Conservation (phyloP, 805 yeast genomes). For the Ogataea allantospora region DNA sequence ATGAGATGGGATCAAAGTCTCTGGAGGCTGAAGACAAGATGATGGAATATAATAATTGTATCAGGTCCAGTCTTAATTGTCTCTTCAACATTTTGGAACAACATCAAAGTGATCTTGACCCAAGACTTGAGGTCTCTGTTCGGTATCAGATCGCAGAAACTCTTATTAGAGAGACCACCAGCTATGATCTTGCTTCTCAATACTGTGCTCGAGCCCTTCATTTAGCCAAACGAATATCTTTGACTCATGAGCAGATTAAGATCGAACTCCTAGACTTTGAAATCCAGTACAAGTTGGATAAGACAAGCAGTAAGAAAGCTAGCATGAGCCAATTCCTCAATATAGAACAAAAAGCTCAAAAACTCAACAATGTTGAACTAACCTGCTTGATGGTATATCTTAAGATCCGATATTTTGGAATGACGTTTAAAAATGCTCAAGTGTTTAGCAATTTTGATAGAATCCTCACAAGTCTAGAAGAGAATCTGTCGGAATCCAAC, state of each 20-base stretch:
- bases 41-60: slow-evolving; percentile 29
- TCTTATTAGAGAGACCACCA: slow-evolving; percentile 41
- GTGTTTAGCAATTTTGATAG: slow-evolving; percentile 23
- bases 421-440: slow-evolving; percentile 27
- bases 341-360: slow-evolving; percentile 23
- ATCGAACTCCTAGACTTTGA: slow-evolving; percentile 34
- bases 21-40: slow-evolving; percentile 23
- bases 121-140: slow-evolving; percentile 34
- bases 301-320: slow-evolving; percentile 21
- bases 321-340: slow-evolving; percentile 34
- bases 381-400: slow-evolving; percentile 33
- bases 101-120: slow-evolving; percentile 32
- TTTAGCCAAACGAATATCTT: slow-evolving; percentile 24
- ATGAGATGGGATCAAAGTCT: slow-evolving; percentile 9
- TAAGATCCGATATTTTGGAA: slow-evolving; percentile 33
- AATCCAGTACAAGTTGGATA: slow-evolving; percentile 33
- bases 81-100: slow-evolving; percentile 33
- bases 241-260: slow-evolving; percentile 34
- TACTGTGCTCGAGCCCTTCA: slow-evolving; percentile 32
- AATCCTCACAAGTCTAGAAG: slow-evolving; percentile 12
- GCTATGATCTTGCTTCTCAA: slow-evolving; percentile 41
- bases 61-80: slow-evolving; percentile 39
- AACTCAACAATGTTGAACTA: slow-evolving; percentile 17
- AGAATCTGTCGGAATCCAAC: slow-evolving; percentile 9
- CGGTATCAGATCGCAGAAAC: slow-evolving; percentile 38